Percentiles rank a stretch among this genome's conserved stretches.
Evolutionary conservation across 164 flowering plant genomes (phyloP).

Genomic region (Cinnamomum chago): DNA sequence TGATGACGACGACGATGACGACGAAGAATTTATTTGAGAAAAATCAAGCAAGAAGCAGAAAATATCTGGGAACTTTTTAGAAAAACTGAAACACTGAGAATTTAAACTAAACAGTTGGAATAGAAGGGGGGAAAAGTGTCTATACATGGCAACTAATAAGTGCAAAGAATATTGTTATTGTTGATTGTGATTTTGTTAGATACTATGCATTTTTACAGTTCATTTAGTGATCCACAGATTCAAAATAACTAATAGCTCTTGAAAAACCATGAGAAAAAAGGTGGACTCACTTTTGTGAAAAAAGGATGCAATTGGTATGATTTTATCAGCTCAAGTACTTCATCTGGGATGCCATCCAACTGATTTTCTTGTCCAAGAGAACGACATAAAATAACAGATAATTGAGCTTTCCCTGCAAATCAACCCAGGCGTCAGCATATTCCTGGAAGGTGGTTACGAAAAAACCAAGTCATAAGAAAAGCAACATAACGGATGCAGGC

Average conservation of each 20-base stretch:
- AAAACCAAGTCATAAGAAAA: background rate
- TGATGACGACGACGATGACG: no score
- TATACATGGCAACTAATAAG: background rate
- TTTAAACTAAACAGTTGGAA: background rate
- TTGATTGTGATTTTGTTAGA: background rate
- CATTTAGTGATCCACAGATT: background rate
- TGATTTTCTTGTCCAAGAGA: constrained; percentile 34
- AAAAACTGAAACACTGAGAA: background rate
- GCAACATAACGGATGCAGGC: background rate
- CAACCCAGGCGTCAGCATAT: constrained; percentile 15
- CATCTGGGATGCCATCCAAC: constrained; percentile 38
- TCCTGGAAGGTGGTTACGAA: background rate
- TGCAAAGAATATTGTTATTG: background rate
- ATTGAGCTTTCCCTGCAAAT: constrained; percentile 52
- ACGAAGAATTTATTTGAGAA: no score
- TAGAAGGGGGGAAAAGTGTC: background rate
- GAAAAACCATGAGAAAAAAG: constrained; percentile 15
- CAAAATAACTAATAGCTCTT: background rate
- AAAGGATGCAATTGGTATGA: constrained; percentile 72
- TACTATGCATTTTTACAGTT: background rate
- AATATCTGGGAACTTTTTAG: background rate
- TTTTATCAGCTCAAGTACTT: constrained; percentile 54
- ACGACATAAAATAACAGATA: constrained; percentile 58
- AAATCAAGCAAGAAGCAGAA: background rate
- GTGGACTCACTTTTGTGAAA: constrained; percentile 63